Conservation (phyloP, 2,329 filamentous ascomycete genomes). For the Botrytis tulipae region DNA sequence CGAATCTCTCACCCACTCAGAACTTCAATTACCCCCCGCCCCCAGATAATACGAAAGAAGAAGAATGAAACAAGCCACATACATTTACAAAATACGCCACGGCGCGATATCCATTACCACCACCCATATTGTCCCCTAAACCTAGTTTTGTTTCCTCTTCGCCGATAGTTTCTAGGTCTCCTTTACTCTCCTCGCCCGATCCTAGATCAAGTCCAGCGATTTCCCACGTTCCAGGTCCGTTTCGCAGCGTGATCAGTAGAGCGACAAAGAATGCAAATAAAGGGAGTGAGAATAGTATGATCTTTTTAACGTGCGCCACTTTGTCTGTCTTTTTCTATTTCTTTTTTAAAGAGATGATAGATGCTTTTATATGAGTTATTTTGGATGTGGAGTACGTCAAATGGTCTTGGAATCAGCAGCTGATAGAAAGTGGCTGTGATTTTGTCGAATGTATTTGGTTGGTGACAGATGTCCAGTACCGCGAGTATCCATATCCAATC, state of each 20-base stretch:
- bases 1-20: background rate
- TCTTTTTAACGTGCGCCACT: conserved; percentile 28
- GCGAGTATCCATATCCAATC: background rate
- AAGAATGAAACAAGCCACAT: conserved; percentile 52
- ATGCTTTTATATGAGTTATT: background rate
- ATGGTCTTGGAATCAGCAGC: conserved; percentile 4
- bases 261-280: conserved; percentile 27
- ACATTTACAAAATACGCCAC: conserved; percentile 55
- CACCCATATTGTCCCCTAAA: conserved; percentile 6
- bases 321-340: conserved; percentile 18
- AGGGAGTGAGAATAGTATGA: conserved; percentile 25
- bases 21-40: background rate
- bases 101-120: conserved; percentile 53
- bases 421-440: conserved; percentile 13
- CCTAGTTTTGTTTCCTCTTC: background rate
- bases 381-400: background rate
- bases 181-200: background rate
- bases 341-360: background rate
- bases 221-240: conserved; percentile 17
- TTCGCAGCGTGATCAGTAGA: conserved; percentile 26
- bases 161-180: background rate
- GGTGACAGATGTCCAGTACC: conserved; percentile 22
- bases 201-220: background rate
- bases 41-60: background rate
- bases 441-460: background rate